Evolutionary conservation across 2,329 filamentous ascomycete species (phyloP), one percentile per base, ranked within the genome.

Genomic region (Penicillium sclerotiorum): DNA sequence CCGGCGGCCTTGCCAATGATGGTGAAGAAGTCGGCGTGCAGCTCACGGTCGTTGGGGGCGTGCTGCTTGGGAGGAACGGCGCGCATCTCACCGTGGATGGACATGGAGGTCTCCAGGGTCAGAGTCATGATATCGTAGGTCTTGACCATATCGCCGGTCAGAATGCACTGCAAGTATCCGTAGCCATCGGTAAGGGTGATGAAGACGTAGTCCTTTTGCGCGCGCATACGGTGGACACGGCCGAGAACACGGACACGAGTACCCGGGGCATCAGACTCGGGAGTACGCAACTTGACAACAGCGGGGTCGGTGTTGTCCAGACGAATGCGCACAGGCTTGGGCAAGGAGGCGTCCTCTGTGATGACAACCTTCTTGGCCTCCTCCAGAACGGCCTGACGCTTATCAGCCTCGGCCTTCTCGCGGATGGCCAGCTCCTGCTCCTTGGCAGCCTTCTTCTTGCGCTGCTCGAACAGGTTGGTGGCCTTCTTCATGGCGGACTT

Each of bases 51-150:
- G 74, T 90, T 85, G 41, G 90, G 90, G 1, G 92, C 92, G 52
- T 87, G 84, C 56, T 87, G 84, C 47, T 89, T 89, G 20, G 82
- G 81, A 8, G 88, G 92, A 4, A 96, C 87, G 64, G 88, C 82
- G 68, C 84, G 85, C 80, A 96, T 85, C 78, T 95, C 89, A 60
- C 92, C 92, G 53, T 84, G 84, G 50, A 96, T 83, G 63, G 86
- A 85, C 66, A 96, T 84, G 44, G 90, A 90, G n/a, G 90, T 94
- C 74, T 93, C 91, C 55, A 88, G 85, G 25, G 90, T 89, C 61
- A 96, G 82, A 20, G 88, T 91, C 61, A 95, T 78, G 55, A 90
- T 89, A 66, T 95, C 90, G 77, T 95, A 95, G n/a, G 89, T 93
- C 79, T 90, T 91, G 59, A 90, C 87, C 62, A 97, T 80, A 56